Evolutionary conservation across 1,284 basidiomycete genomes (phyloP), one percentile per base, ranked within the genome.

Genomic region (Porodaedalea pini): DNA sequence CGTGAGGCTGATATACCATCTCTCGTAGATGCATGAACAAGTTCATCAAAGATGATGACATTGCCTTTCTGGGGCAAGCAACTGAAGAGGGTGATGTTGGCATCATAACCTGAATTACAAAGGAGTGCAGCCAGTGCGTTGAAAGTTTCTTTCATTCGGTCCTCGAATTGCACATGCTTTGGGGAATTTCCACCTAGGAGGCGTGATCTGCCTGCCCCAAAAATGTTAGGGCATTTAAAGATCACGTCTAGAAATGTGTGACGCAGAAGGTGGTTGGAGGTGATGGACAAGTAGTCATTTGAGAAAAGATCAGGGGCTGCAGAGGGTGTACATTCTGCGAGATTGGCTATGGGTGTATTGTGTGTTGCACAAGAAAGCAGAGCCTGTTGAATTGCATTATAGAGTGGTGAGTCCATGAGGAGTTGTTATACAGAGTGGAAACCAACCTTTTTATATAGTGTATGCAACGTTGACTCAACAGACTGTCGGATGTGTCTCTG

Each of bases 281-380:
- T 72, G 3, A 87, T 64, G 2, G 80, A 81, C 29, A 87, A 73
- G 64, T 86, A 86, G 67, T 86, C 82, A 64, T 85, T 86, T 8
- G 79, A 81, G 27, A 78, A 80, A 60, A 82, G 75, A 63, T 82
- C 80, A 25, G 65, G 63, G 6, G 32, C 32, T 34, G 32, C 32
- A 13, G 32, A 6, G 13, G 32, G 32, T 13, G 32, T 34, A 34
- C 7, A 34, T 13, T 34, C 13, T 13, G 32, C 32, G 32, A 34
- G 32, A 13, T 34, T 13, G 13, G 13, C 6, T 13, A 34, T 6
- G 6, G 32, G 32, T 6, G 32, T 34, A 13, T 13, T 13, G 13
- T 13, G 32, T 6, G 6, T 13, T 13, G 13, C 13, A 34, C 32
- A 13, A 6, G 7, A 6, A 34, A 6, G 7, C 32, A 34, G 32